A percentile compares a stretch with the other conserved stretches of the same genome.
Evolutionary conservation across 441 rosid genomes (phyloP).

Genomic region (Kokia cookei): DNA sequence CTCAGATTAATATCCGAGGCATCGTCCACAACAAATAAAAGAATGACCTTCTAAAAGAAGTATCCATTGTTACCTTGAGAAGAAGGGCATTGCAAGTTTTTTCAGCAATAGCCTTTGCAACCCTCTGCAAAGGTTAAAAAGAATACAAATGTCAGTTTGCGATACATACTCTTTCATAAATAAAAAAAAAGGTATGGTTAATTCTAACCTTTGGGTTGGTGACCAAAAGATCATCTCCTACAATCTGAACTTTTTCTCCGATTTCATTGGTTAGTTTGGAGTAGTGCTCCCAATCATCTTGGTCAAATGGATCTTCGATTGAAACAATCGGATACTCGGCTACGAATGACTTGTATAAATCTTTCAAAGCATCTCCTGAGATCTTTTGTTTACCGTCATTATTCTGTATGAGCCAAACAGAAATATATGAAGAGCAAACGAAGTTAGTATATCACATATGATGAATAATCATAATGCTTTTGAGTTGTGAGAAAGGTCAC

Average conservation of each 20-base stretch:
- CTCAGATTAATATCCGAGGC: background rate
- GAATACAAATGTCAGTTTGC: background rate
- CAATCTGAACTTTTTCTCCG: conserved; percentile 76
- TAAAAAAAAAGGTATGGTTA: background rate
- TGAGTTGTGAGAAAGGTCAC: conserved; percentile 21
- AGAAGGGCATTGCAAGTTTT: conserved; percentile 96
- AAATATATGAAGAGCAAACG: background rate
- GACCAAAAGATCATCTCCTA: conserved; percentile 95
- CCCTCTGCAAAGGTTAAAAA: conserved; percentile 48
- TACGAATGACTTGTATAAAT: conserved; percentile 84
- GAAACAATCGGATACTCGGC: conserved; percentile 92
- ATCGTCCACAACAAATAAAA: background rate
- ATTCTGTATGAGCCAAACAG: conserved; percentile 32
- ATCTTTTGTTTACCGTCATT: conserved; percentile 88
- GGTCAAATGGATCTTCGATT: conserved; percentile 96
- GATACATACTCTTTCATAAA: background rate
- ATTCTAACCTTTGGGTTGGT: conserved; percentile 87
- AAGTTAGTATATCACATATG: background rate
- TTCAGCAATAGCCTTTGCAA: conserved; percentile 81
- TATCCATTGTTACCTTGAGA: conserved; percentile 52
- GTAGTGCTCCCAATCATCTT: conserved; percentile 96
- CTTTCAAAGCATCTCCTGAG: conserved; percentile 79
- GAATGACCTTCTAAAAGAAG: background rate
- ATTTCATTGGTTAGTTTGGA: conserved; percentile 68
- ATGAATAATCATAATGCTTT: background rate